Conservation (phyloP, 179 eudicot genomes). For the Spergularia azorica region DNA sequence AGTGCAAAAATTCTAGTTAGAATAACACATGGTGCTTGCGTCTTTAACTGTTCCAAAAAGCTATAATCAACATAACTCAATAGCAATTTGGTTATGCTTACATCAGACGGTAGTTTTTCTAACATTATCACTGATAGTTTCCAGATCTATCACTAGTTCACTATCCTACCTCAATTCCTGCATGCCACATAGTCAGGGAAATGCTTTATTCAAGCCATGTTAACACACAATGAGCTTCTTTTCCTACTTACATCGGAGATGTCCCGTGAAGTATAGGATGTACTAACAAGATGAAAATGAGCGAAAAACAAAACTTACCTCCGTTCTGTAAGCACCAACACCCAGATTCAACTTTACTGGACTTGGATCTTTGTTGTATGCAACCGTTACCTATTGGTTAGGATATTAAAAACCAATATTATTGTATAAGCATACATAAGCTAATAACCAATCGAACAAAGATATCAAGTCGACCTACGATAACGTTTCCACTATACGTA, state of each 20-base stretch:
- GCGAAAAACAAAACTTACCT: slow-evolving; percentile 44
- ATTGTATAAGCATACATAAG: not conserved
- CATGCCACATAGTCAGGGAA: not conserved
- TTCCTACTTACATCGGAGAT: not conserved
- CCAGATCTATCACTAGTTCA: not conserved
- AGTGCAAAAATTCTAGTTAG: no score
- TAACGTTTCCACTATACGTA: not conserved
- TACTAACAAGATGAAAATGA: not conserved
- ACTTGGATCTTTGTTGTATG: slow-evolving; percentile 94
- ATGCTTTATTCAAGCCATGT: not conserved
- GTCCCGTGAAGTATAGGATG: not conserved
- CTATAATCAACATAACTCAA: not conserved
- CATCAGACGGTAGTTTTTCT: not conserved
- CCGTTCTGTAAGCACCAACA: slow-evolving; percentile 97
- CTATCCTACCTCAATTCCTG: not conserved
- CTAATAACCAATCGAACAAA: not conserved
- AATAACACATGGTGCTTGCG: no score
- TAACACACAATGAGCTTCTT: not conserved
- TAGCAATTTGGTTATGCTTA: not conserved
- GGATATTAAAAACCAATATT: not conserved
- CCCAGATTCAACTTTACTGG: slow-evolving; percentile 91
- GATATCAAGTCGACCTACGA: not conserved
- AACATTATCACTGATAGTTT: not conserved
- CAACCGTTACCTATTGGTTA: slow-evolving; percentile 81
- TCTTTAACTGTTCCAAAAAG: no score